These are phyloP conservation scores for Rhizopus arrhizus DNA, from an alignment of 371 early-diverging fungal species.

Conservation along the genomic window DNA sequence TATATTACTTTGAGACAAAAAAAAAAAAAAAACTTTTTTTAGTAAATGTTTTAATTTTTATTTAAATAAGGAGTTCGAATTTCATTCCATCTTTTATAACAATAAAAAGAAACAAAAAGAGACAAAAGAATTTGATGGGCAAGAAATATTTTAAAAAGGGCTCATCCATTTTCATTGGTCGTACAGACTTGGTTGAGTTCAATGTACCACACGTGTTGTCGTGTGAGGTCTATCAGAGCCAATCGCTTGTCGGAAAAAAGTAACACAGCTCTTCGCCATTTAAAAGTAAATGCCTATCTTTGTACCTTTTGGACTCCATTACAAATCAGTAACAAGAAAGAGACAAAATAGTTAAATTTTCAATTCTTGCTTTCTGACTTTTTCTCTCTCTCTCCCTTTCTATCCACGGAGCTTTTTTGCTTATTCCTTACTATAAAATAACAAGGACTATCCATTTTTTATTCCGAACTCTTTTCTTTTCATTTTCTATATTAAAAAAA, in stretches of 20 bases:
- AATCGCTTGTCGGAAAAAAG: slow-evolving; percentile 1
- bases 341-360: too few relatives aligned
- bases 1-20: too few relatives aligned
- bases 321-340: too few relatives aligned
- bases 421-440: background rate
- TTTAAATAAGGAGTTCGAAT: too few relatives aligned
- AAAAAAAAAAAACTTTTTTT: too few relatives aligned
- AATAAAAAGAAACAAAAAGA: too few relatives aligned
- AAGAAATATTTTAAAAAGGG: background rate
- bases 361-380: too few relatives aligned
- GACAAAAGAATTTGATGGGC: too few relatives aligned
- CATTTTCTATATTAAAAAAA: slow-evolving; percentile 26
- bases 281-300: background rate
- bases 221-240: slow-evolving; percentile 20
- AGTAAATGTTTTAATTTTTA: too few relatives aligned
- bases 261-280: background rate
- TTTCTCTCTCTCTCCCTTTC: too few relatives aligned
- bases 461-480: background rate
- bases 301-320: background rate
- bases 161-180: background rate
- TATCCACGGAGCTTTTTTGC: background rate
- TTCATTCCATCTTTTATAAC: too few relatives aligned
- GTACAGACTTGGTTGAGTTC: slow-evolving; percentile 11
- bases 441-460: slow-evolving; percentile 5
- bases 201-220: slow-evolving; percentile 29